These are phyloP conservation scores for Tylopilus cervinicoccineus DNA, from an alignment of 768 basidiomycete genomes.

Conservation along the genomic window DNA sequence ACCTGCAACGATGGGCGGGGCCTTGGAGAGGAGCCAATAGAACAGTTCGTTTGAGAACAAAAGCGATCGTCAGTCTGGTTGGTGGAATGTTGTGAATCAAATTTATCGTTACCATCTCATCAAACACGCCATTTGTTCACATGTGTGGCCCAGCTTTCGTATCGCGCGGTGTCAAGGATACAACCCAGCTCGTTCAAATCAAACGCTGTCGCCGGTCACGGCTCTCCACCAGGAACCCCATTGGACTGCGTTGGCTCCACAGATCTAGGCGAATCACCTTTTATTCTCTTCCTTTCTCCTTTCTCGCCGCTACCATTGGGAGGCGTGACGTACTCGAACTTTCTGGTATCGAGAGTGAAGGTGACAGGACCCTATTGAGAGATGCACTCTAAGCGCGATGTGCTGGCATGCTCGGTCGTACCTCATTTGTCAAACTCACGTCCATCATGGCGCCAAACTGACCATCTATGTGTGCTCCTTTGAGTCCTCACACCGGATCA, in stretches of 20 bases:
- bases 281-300: conserved; percentile 7
- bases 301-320: conserved; percentile 8
- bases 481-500: not conserved
- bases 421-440: conserved; percentile 84
- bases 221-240: not conserved
- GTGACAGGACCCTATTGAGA: conserved; percentile 72
- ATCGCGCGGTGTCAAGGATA: not conserved
- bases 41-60: conserved; percentile 60
- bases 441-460: conserved; percentile 96
- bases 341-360: conserved; percentile 78
- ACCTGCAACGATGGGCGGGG: conserved; percentile 44
- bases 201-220: conserved; percentile 3
- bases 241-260: conserved; percentile 4
- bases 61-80: conserved; percentile 56
- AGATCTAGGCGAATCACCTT: conserved; percentile 1
- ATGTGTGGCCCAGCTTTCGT: not conserved
- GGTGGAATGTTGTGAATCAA: conserved; percentile 60
- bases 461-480: conserved; percentile 55
- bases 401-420: conserved; percentile 28
- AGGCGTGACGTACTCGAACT: conserved; percentile 58
- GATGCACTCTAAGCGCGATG: not conserved
- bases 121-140: not conserved
- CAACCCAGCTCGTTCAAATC: not conserved
- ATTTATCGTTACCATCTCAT: conserved; percentile 9
- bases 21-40: conserved; percentile 61